Conservation (phyloP, 2,329 filamentous ascomycete species). For the Aureobasidium sp. region DNA sequence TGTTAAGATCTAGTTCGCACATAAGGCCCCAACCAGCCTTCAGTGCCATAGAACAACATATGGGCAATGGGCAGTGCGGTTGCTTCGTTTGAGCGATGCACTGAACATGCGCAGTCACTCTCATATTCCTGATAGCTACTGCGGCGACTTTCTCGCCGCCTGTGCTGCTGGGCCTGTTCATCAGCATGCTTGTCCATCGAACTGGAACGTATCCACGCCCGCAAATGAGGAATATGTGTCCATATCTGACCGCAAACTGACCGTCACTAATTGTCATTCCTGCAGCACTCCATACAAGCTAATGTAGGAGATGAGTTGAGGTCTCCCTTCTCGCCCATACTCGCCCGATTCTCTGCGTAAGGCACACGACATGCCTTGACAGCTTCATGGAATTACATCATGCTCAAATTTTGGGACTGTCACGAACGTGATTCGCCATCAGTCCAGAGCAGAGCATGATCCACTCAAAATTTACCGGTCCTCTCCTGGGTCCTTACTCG, state of each 20-base stretch:
- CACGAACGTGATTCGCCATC: not conserved
- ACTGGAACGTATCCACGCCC: not conserved
- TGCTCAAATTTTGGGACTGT: not conserved
- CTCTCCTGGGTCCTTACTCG: not conserved
- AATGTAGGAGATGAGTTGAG: not conserved
- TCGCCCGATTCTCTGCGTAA: not conserved
- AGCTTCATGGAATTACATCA: not conserved
- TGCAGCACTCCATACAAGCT: not conserved
- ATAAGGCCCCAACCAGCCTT: not conserved
- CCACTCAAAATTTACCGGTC: not conserved
- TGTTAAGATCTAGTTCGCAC: not conserved
- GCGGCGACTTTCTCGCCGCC: not conserved
- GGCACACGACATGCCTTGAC: not conserved
- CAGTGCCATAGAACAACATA: not conserved
- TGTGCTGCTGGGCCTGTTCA: not conserved
- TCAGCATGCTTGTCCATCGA: not conserved
- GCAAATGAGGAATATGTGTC: too few species aligned
- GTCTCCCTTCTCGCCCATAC: not conserved
- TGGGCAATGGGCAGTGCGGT: not conserved
- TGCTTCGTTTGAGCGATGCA: not conserved
- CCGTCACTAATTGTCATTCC: not conserved
- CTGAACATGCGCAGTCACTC: not conserved
- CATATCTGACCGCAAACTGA: not conserved
- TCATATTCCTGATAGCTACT: not conserved
- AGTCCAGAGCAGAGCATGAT: not conserved